These are phyloP conservation scores for Debaryomyces fabryi DNA, from an alignment of 1,139 yeast species.

Conservation along the genomic window DNA sequence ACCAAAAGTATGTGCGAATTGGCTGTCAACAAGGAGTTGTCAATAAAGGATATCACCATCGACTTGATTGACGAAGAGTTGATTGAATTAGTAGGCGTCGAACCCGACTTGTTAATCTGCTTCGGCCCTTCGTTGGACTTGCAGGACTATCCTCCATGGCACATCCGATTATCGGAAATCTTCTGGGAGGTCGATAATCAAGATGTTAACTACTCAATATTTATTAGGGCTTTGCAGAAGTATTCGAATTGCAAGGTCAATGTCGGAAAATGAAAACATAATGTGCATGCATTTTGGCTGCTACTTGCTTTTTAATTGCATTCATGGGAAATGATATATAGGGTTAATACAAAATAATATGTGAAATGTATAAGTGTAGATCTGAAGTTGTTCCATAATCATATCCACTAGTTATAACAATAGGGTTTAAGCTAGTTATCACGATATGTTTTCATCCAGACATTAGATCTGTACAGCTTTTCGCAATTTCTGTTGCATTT, in stretches of 20 bases:
- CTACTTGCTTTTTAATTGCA: neutral
- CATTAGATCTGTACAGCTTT: neutral
- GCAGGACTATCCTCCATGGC: slow-evolving; percentile 99
- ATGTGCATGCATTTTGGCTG: neutral
- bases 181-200: slow-evolving; percentile 88
- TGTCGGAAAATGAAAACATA: slow-evolving; percentile 62
- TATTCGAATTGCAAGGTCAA: slow-evolving; percentile 83
- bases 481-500: slow-evolving; percentile 1
- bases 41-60: slow-evolving; percentile 69
- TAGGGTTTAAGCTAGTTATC: neutral
- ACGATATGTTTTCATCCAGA: too few relatives aligned
- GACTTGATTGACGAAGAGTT: slow-evolving; percentile 76
- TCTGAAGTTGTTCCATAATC: neutral
- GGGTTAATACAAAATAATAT: neutral
- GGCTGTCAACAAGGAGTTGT: slow-evolving; percentile 62
- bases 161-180: slow-evolving; percentile 83
- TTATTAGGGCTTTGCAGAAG: slow-evolving; percentile 78
- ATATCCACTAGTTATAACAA: neutral
- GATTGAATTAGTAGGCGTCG: slow-evolving; percentile 75
- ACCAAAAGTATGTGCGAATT: slow-evolving; percentile 85
- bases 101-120: slow-evolving; percentile 84
- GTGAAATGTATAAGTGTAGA: neutral
- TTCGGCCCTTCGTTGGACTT: slow-evolving; percentile 87
- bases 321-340: neutral
- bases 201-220: slow-evolving; percentile 81